Evolutionary conservation across 2,329 filamentous ascomycete genomes (phyloP).

Genomic region (Didymella arachidicola): DNA sequence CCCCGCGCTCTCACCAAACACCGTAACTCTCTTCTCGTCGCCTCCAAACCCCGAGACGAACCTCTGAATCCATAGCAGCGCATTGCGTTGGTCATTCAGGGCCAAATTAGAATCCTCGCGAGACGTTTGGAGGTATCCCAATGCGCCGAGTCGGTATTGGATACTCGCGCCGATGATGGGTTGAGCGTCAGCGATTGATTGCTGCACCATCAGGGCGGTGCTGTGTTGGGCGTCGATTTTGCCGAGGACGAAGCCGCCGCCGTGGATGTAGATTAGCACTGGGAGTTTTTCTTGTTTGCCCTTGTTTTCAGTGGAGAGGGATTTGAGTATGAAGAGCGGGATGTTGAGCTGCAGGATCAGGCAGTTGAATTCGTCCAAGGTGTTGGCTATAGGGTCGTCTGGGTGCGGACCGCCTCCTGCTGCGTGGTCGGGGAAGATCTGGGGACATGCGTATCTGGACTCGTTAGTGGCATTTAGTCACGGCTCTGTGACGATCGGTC

Average conservation of each 20-base stretch:
- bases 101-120: conserved; percentile 44
- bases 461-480: background rate
- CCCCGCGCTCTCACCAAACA: conserved; percentile 58
- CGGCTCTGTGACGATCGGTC: background rate
- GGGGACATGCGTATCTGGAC: conserved; percentile 31
- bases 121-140: conserved; percentile 52
- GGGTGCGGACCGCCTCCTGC: conserved; percentile 27
- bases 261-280: conserved; percentile 62
- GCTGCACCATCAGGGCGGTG: conserved; percentile 33
- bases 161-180: conserved; percentile 30
- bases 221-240: conserved; percentile 37
- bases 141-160: conserved; percentile 39
- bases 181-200: conserved; percentile 26
- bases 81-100: conserved; percentile 44
- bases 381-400: conserved; percentile 7
- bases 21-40: conserved; percentile 40
- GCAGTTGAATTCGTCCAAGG: conserved; percentile 26
- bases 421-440: conserved; percentile 18
- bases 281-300: conserved; percentile 46
- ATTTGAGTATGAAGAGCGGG: conserved; percentile 23
- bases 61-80: conserved; percentile 48
- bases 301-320: background rate
- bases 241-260: conserved; percentile 58
- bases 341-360: conserved; percentile 37
- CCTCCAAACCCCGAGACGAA: conserved; percentile 49